phyloP scores from a whole-genome alignment of 306 rosid genomes.

The Fragaria nilgerrensis region DNA sequence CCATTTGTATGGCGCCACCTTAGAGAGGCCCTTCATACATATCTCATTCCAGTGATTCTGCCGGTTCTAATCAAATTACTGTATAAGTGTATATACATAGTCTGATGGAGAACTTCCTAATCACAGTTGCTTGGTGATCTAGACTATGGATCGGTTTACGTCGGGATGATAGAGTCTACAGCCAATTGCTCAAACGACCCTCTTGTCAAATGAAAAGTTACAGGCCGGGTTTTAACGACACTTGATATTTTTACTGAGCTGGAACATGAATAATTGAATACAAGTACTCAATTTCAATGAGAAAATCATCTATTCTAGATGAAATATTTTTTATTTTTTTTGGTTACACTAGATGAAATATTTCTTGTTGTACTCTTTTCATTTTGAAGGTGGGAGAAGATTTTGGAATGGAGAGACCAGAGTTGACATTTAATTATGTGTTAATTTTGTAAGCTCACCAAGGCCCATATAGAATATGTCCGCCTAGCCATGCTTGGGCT shows the following conservation, averaged over 20 bases:
- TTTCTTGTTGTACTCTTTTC: too few relatives aligned
- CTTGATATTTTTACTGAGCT: not conserved
- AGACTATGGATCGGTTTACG: not conserved
- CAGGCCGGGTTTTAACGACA: not conserved
- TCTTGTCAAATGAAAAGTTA: slow-evolving; percentile 7
- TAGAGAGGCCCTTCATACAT: slow-evolving; percentile 1
- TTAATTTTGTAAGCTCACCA: too few relatives aligned
- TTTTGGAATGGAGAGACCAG: too few relatives aligned
- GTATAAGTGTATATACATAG: not conserved
- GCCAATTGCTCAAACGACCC: not conserved
- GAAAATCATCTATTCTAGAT: not conserved
- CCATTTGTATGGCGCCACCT: slow-evolving; percentile 10
- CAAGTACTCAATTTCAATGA: not conserved
- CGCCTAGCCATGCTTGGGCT: too few relatives aligned
- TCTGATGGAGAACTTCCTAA: slow-evolving; percentile 1
- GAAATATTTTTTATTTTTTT: too few relatives aligned
- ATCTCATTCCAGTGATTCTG: not conserved
- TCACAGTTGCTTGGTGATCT: not conserved
- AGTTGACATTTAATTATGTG: too few relatives aligned
- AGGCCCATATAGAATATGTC: too few relatives aligned
- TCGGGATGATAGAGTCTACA: not conserved
- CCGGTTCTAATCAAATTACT: not conserved
- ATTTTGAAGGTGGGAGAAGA: too few relatives aligned
- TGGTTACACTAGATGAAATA: too few relatives aligned
- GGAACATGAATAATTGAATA: not conserved